These are phyloP conservation scores for Paraglomus occultum DNA, from an alignment of 192 early-diverging fungal genomes.

Conservation along the genomic window DNA sequence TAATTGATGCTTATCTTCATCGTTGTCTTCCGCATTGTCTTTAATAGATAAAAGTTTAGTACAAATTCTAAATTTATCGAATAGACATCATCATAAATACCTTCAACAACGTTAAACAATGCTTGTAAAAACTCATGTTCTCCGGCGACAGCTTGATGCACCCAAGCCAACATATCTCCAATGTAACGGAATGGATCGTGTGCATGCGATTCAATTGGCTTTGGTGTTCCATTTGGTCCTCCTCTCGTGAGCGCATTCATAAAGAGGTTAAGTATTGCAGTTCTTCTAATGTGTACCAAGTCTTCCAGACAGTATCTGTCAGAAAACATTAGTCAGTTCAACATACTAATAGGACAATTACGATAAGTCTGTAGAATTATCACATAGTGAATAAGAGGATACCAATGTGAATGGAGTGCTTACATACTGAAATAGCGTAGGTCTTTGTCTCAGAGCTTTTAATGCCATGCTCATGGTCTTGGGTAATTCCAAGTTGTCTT, in stretches of 20 bases:
- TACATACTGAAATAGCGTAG: conserved; percentile 71
- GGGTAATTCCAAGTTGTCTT: conserved; percentile 69
- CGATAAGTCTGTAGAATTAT: background rate
- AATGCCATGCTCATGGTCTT: conserved; percentile 62
- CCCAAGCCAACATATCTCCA: conserved; percentile 96
- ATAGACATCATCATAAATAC: conserved; percentile 3
- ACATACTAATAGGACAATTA: background rate
- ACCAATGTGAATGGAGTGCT: background rate
- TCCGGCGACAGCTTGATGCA: conserved; percentile 86
- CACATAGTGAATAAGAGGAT: background rate
- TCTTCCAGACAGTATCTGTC: conserved; percentile 70
- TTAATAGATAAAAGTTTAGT: background rate
- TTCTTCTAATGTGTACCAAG: conserved; percentile 63
- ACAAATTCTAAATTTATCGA: background rate
- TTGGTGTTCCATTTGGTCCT: conserved; percentile 70
- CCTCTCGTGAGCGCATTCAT: conserved; percentile 74
- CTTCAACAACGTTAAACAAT: conserved; percentile 49
- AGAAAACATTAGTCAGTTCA: background rate
- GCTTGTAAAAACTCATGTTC: conserved; percentile 88
- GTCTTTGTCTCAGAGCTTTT: conserved; percentile 63
- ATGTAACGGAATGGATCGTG: conserved; percentile 89
- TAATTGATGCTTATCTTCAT: conserved; percentile 31
- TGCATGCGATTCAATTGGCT: conserved; percentile 92
- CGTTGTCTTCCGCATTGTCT: conserved; percentile 29
- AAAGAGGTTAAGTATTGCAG: conserved; percentile 65